phyloP scores from a whole-genome alignment of 768 basidiomycete species.

The Lyophyllum shimeji region DNA sequence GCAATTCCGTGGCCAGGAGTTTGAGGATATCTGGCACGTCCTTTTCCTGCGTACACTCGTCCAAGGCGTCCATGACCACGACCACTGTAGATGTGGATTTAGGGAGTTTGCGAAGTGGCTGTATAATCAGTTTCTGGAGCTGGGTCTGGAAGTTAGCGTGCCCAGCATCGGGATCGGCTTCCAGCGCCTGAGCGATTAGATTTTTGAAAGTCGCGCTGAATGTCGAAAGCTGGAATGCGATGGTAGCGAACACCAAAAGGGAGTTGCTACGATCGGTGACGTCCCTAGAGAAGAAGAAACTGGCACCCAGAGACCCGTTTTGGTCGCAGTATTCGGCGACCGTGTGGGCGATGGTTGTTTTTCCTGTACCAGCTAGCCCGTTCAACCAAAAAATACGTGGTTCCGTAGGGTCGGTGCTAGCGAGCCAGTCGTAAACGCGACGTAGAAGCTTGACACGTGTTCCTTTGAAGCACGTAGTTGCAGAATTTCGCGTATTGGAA shows the following conservation, averaged over 20 bases:
- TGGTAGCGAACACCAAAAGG: constrained; percentile 5
- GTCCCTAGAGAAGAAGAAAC: constrained; percentile 14
- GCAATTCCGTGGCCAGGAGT: constrained; percentile 5
- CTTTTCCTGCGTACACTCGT: constrained; percentile 7
- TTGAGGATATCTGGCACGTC: constrained; percentile 7
- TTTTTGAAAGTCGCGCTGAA: not conserved
- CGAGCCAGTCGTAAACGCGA: constrained; percentile 10
- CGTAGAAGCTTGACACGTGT: constrained; percentile 8
- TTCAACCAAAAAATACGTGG: constrained; percentile 12
- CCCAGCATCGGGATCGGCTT: constrained; percentile 1
- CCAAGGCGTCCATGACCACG: constrained; percentile 9
- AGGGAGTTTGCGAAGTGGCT: constrained; percentile 1
- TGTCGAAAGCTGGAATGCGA: constrained; percentile 11
- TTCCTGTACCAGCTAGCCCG: constrained; percentile 15
- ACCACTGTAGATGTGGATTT: not conserved
- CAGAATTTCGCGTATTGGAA: constrained; percentile 10
- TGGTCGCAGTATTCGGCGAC: constrained; percentile 7
- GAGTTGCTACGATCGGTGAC: constrained; percentile 5
- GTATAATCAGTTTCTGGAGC: constrained; percentile 6
- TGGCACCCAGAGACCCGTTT: constrained; percentile 6
- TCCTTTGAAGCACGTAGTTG: constrained; percentile 10
- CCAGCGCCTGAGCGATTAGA: constrained; percentile 2
- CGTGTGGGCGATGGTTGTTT: constrained; percentile 14
- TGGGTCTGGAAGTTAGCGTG: constrained; percentile 5
- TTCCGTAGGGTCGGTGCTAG: constrained; percentile 1